Evolutionary conservation across 768 basidiomycete species (phyloP).

Genomic region (Melanogaster broomeanus): DNA sequence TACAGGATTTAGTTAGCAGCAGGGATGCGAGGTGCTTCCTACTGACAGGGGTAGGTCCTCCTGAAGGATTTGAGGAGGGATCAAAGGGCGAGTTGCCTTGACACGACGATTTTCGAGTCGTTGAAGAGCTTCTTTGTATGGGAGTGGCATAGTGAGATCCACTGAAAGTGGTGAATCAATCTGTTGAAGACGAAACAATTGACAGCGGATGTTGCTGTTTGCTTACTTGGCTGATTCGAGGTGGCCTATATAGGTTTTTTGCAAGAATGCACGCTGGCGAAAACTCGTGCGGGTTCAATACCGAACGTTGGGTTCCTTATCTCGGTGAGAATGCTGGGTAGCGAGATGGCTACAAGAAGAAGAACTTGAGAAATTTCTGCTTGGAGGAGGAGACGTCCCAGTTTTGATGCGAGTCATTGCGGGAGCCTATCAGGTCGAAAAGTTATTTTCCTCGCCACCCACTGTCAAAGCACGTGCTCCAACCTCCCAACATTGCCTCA

Average conservation of each 20-base stretch:
- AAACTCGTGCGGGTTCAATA: conserved; percentile 10
- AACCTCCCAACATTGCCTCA: too few species aligned
- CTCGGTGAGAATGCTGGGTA: conserved; percentile 4
- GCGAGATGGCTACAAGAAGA: not conserved
- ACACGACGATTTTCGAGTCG: conserved; percentile 88
- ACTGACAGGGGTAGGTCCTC: conserved; percentile 88
- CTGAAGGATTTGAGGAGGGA: conserved; percentile 92
- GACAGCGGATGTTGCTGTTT: not conserved
- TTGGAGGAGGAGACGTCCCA: not conserved
- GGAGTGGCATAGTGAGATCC: conserved; percentile 63
- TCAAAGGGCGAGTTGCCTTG: conserved; percentile 82
- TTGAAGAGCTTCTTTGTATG: conserved; percentile 76
- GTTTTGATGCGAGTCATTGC: conserved; percentile 10
- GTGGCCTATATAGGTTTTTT: conserved; percentile 15
- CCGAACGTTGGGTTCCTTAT: conserved; percentile 3
- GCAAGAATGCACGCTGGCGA: not conserved
- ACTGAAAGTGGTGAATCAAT: conserved; percentile 16
- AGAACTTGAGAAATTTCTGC: conserved; percentile 1
- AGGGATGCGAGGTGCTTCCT: not conserved
- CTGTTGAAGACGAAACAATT: conserved; percentile 19
- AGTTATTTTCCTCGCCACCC: not conserved
- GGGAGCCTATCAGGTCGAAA: too few species aligned
- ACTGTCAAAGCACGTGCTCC: conserved; percentile 6
- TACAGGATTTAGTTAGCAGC: not conserved
- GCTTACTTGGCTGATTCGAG: conserved; percentile 16